A percentile compares a stretch with the other conserved stretches of the same genome.
These are phyloP conservation scores for Trichoderma pleuroti DNA, from an alignment of 2,329 filamentous ascomycete species.

Conservation along the genomic window DNA sequence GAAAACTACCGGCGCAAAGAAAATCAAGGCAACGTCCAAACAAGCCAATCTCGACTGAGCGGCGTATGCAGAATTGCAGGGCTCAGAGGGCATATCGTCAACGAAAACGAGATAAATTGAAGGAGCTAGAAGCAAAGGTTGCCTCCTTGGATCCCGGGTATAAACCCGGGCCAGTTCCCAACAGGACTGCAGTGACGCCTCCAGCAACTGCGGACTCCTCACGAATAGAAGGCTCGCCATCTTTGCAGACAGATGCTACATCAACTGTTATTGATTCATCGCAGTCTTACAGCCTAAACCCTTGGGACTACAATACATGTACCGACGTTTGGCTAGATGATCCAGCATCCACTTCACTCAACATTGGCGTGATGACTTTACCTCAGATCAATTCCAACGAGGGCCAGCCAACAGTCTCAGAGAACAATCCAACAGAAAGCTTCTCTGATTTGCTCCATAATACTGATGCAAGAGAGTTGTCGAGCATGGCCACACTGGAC, in stretches of 20 bases:
- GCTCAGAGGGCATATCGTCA: neutral
- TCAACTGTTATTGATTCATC: neutral
- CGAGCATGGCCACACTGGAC: neutral
- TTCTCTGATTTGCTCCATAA: neutral
- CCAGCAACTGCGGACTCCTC: neutral
- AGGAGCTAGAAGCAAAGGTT: neutral
- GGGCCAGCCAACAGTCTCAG: neutral
- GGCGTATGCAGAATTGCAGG: slow-evolving; percentile 1
- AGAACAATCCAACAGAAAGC: neutral
- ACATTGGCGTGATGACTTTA: neutral
- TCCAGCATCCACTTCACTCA: neutral
- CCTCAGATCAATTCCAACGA: neutral
- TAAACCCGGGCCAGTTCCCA: neutral
- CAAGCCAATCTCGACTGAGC: neutral
- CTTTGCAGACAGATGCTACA: neutral
- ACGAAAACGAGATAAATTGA: neutral
- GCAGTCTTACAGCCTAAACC: neutral
- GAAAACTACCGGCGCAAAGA: neutral
- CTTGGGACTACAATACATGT: neutral
- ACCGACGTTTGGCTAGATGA: neutral
- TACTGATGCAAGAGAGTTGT: neutral
- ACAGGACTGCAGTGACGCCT: neutral
- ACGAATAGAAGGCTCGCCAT: neutral
- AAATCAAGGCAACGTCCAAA: neutral
- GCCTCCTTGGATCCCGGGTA: neutral